A percentile compares a stretch with the other conserved stretches of the same genome.
Conservation (phyloP, 2,329 filamentous ascomycete species). For the Alternaria sp. region DNA sequence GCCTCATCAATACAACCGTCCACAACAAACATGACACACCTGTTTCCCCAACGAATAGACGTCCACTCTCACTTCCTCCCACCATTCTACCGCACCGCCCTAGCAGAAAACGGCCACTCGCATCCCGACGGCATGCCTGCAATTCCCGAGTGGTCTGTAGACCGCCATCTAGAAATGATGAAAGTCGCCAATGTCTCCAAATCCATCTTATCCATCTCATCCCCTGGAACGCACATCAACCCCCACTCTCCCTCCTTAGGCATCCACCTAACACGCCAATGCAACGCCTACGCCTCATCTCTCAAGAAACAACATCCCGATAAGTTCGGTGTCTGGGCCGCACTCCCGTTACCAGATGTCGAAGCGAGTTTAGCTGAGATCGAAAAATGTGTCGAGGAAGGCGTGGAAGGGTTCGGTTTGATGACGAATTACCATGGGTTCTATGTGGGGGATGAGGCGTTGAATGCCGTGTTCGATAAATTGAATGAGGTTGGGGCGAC, state of each 20-base stretch:
- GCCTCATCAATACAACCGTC: neutral
- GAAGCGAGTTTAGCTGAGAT: conserved; percentile 60
- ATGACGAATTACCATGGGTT: conserved; percentile 63
- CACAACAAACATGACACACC: conserved; percentile 26
- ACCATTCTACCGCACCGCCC: conserved; percentile 54
- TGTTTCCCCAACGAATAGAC: conserved; percentile 54
- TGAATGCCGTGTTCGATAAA: conserved; percentile 60
- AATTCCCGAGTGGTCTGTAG: conserved; percentile 57
- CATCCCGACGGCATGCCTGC: conserved; percentile 62
- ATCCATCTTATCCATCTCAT: conserved; percentile 64
- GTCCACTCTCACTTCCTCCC: conserved; percentile 60
- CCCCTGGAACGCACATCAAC: conserved; percentile 61
- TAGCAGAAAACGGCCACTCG: conserved; percentile 53
- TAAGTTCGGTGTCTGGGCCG: conserved; percentile 63
- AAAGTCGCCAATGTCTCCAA: conserved; percentile 58
- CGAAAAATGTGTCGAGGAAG: conserved; percentile 52
- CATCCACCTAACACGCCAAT: conserved; percentile 51
- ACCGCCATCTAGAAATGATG: conserved; percentile 62
- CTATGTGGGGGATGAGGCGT: conserved; percentile 60
- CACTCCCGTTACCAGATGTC: conserved; percentile 62
- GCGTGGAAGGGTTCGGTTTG: conserved; percentile 62
- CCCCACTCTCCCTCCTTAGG: conserved; percentile 51
- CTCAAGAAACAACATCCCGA: conserved; percentile 50
- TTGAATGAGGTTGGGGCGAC: conserved; percentile 58
- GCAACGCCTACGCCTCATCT: conserved; percentile 54